Base-by-base conservation (phyloP, 257 asterid species). In the Echites panduratus region DNA sequence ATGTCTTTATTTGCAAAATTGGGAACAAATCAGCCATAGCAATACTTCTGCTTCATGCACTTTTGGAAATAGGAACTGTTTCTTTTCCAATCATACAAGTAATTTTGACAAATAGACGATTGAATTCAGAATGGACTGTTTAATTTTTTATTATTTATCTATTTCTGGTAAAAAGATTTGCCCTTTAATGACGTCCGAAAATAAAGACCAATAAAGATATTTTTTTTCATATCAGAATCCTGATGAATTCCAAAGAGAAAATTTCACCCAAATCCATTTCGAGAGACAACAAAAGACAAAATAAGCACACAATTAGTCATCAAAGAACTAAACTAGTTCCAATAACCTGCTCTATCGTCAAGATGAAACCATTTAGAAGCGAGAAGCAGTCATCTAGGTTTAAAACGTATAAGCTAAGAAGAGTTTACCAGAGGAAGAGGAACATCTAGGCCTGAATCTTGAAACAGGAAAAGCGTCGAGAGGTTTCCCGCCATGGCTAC, bases 401-500 rank as follows among this genome's bases (percentile, higher is more conserved):
- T 47, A 32, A 44, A 26, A 64, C 9, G 20, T 24, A 5, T 29
- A 1, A 35, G 53, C 43, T 50, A 35, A 52, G n/a, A n/a, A 7
- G 56, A 44, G 54, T 40, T 72, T 76, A 87, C 95, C 90, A 9
- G 71, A 48, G 68, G 82, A 24, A 61, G 72, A 65, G 24, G 84
- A 75, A 70, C 78, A 79, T 57, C 74, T 84, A 49, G 75, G 68
- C 12, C 57, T 70, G 75, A 72, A 71, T 32, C 56, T 29, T 76
- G 93, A 82, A 72, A 74, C 38, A 27, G 87, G 79, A 59, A 85
- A 80, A n/a, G 82, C 77, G 72, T 74, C 66, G 32, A 79, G 7
- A 61, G n/a, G 14, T 52, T 81, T 78, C 65, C 82, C 82, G 73
- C 77, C 82, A 78, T 76, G 74, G 70, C 73, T 76, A 77, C 68